Conservation (phyloP, 2,329 filamentous ascomycete genomes). For the Cladophialophora carrionii region DNA sequence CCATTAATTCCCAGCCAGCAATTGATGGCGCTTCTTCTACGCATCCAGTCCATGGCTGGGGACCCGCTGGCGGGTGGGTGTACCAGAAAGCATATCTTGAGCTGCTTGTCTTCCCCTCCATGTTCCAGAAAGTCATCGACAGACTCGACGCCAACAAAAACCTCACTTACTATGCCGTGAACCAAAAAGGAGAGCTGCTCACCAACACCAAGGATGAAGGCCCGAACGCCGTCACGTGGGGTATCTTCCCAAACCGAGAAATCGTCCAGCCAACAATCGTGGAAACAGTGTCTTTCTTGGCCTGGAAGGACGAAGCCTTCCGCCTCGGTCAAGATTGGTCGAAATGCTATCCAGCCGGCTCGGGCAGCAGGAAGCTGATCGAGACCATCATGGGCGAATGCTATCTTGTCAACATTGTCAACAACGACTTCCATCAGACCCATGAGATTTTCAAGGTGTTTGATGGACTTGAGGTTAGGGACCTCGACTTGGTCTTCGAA, state of each 20-base stretch:
- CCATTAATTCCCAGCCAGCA: slow-evolving; percentile 96
- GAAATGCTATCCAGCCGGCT: slow-evolving; percentile 78
- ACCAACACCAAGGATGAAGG: slow-evolving; percentile 84
- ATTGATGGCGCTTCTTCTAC: slow-evolving; percentile 88
- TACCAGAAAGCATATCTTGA: slow-evolving; percentile 99
- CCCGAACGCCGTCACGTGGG: slow-evolving; percentile 98
- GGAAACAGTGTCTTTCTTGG: slow-evolving; percentile 94
- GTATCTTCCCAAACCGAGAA: slow-evolving; percentile 97
- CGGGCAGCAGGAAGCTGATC: slow-evolving; percentile 77
- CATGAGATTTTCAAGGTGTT: slow-evolving; percentile 84
- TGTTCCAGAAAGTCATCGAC: slow-evolving; percentile 75
- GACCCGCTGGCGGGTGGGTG: slow-evolving; percentile 90
- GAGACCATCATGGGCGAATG: slow-evolving; percentile 83
- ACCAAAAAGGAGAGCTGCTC: slow-evolving; percentile 76
- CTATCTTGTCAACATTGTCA: slow-evolving; percentile 95
- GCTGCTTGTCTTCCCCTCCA: slow-evolving; percentile 77
- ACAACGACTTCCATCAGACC: slow-evolving; percentile 93
- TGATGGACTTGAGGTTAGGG: slow-evolving; percentile 71
- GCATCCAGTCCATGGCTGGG: slow-evolving; percentile 89
- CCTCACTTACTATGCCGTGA: slow-evolving; percentile 92
- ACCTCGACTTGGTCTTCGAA: slow-evolving; percentile 58
- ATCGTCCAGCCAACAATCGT: slow-evolving; percentile 99
- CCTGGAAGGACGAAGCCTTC: slow-evolving; percentile 98
- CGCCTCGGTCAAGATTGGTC: slow-evolving; percentile 91
- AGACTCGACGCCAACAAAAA: slow-evolving; percentile 78